Conservation (phyloP, 1,139 yeast species). For the Kodamaea plutei region DNA sequence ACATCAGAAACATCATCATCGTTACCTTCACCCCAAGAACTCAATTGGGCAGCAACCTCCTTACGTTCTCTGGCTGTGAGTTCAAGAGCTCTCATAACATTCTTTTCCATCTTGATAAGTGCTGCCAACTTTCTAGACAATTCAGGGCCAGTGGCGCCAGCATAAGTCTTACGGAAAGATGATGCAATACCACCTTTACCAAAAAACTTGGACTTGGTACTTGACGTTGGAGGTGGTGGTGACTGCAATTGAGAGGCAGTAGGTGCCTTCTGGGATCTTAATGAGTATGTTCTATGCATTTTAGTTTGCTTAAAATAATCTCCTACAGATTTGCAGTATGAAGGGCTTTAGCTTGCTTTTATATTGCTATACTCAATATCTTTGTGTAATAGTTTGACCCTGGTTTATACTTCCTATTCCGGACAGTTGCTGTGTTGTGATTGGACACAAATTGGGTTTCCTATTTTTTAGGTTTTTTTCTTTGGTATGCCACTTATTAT, state of each 20-base stretch:
- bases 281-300: conserved; percentile 82
- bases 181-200: conserved; percentile 69
- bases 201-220: conserved; percentile 65
- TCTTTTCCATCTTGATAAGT: conserved; percentile 78
- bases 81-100: conserved; percentile 75
- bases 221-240: conserved; percentile 77
- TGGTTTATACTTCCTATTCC: neutral
- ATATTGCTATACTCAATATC: neutral
- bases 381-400: neutral
- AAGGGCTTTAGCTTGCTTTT: neutral
- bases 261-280: conserved; percentile 76
- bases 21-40: conserved; percentile 80
- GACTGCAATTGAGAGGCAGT: conserved; percentile 77
- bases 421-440: conserved; percentile 1
- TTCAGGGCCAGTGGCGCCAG: conserved; percentile 77
- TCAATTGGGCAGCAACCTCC: conserved; percentile 79
- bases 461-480: no score
- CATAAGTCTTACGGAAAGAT: conserved; percentile 64
- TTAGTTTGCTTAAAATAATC: neutral
- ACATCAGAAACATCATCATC: conserved; percentile 84
- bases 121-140: conserved; percentile 72
- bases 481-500: no score
- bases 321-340: no score
- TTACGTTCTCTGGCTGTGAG: conserved; percentile 74
- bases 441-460: neutral